Percentiles rank a stretch among this genome's conserved stretches.
Evolutionary conservation across 768 basidiomycete species (phyloP).

Genomic region (Tulasnella sp.): DNA sequence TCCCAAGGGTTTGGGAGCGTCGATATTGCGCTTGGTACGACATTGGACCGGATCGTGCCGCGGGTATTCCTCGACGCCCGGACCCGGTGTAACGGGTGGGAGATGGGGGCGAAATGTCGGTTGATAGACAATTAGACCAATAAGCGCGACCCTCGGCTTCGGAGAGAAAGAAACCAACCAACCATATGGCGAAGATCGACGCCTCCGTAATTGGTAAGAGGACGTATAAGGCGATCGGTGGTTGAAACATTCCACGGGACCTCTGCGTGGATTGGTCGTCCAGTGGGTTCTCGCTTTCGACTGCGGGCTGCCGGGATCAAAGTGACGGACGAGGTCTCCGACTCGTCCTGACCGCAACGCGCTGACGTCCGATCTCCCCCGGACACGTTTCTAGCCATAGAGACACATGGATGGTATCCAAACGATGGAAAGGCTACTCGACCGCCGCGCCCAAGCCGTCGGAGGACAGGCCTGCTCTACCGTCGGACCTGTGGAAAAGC

Average conservation of each 20-base stretch:
- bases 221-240: not conserved
- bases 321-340: not conserved
- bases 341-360: not conserved
- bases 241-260: not conserved
- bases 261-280: not conserved
- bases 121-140: not conserved
- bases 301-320: not conserved
- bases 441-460: not conserved
- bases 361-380: not conserved
- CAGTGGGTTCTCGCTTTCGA: not conserved
- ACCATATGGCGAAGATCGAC: constrained; percentile 2
- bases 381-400: not conserved
- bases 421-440: not conserved
- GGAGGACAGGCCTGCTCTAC: not conserved
- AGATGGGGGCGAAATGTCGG: not conserved
- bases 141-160: constrained; percentile 7
- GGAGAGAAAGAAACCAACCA: not conserved
- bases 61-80: not conserved
- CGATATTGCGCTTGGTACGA: constrained; percentile 2
- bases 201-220: not conserved
- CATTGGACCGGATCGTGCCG: not conserved
- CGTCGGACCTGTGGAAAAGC: not conserved
- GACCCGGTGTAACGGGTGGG: not conserved
- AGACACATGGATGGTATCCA: not conserved
- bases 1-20: not conserved